Percentiles rank a stretch among this genome's conserved stretches.
Evolutionary conservation across 108 stramenopile species (phyloP).

Genomic region (Epipyxis sp.): DNA sequence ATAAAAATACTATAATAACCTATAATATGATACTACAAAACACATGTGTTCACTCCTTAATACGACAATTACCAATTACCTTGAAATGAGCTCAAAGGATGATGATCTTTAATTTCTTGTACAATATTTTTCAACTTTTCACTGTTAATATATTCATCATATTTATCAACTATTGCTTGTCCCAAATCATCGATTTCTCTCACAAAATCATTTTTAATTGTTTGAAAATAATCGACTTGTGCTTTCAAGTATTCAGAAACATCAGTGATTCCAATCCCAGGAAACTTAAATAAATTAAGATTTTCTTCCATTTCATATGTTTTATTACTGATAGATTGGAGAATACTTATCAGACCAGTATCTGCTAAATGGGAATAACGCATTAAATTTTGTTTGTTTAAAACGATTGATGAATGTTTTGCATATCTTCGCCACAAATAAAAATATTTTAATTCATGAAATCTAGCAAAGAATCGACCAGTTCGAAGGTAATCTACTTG

Average conservation of each 20-base stretch:
- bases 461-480: neutral
- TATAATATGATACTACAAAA: no score
- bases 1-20: no score
- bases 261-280: neutral
- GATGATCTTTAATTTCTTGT: neutral
- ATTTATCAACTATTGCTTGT: neutral
- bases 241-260: neutral
- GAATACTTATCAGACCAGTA: neutral
- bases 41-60: no score
- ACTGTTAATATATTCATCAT: neutral
- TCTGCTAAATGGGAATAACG: neutral
- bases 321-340: neutral
- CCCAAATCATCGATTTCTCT: neutral
- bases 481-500: neutral
- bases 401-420: neutral
- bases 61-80: no score
- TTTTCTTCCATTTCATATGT: neutral
- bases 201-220: neutral
- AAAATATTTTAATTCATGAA: conserved; percentile 6
- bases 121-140: neutral
- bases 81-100: no score
- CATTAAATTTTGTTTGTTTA: neutral
- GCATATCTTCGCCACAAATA: neutral
- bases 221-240: conserved; percentile 1
- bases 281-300: conserved; percentile 5